Evolutionary conservation across 352 stramenopile genomes (phyloP).

Genomic region (Pelagophyceae sp.): DNA sequence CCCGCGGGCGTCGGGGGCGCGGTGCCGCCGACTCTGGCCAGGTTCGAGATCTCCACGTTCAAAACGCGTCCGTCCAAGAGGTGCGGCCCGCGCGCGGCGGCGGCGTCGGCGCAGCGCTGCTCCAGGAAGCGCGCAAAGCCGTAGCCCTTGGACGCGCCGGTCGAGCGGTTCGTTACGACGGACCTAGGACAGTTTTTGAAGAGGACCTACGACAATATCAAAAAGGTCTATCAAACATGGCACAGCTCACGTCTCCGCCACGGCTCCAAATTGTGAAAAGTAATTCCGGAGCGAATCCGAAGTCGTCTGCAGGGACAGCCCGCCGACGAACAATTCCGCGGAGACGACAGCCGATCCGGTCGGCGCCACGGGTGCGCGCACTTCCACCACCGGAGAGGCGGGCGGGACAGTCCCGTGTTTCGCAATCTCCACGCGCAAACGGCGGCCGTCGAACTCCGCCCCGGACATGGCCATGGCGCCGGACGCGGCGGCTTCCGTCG

Average conservation of each 20-base stretch:
- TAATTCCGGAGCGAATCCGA: neutral
- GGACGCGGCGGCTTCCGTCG: neutral
- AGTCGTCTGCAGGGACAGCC: neutral
- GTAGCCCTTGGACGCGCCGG: slow-evolving; percentile 2
- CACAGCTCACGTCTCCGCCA: too few species aligned
- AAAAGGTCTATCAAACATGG: too few species aligned
- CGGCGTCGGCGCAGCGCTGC: neutral
- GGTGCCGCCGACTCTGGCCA: neutral
- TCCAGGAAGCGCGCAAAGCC: neutral
- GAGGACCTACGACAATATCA: too few species aligned
- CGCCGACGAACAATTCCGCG: slow-evolving; percentile 5
- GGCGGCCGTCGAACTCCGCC: neutral
- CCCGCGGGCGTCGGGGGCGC: too few species aligned
- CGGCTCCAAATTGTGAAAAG: neutral
- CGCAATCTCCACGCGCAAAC: neutral
- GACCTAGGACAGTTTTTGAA: too few species aligned
- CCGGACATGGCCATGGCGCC: neutral
- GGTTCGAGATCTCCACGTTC: neutral
- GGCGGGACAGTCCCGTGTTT: neutral
- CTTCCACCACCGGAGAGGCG: neutral
- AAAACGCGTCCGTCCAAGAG: neutral
- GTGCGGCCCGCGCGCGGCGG: neutral
- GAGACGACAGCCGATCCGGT: neutral
- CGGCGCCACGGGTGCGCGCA: neutral
- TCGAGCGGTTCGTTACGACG: neutral